phyloP scores from a whole-genome alignment of 306 rosid species.

The Lathyrus sativus region DNA sequence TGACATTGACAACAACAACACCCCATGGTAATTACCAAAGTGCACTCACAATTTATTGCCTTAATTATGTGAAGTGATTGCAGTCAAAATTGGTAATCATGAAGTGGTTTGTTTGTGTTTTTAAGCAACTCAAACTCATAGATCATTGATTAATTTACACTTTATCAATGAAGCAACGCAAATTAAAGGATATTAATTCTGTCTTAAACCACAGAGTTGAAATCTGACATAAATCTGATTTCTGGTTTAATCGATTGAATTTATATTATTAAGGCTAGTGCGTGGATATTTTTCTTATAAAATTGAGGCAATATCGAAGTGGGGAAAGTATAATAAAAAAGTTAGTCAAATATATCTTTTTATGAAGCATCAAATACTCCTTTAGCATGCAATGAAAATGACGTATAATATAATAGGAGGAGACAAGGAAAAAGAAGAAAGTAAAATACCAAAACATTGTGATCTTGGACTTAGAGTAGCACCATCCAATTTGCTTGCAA shows the following conservation, averaged over 20 bases:
- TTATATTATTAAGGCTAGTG: no score
- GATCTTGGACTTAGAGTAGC: constrained; percentile 37
- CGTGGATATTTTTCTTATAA: no score
- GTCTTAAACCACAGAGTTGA: neutral
- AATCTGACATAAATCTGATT: neutral
- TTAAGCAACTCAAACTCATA: constrained; percentile 33
- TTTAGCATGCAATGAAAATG: constrained; percentile 6
- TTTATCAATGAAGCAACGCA: constrained; percentile 9
- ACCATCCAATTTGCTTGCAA: constrained; percentile 40
- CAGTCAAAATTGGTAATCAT: constrained; percentile 42
- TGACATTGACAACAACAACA: constrained; percentile 41
- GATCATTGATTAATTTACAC: constrained; percentile 29
- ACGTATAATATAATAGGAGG: neutral
- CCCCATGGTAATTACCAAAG: constrained; percentile 40
- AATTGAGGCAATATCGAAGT: neutral
- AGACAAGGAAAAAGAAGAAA: neutral
- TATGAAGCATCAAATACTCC: neutral
- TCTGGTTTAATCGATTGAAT: no score
- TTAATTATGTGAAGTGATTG: constrained; percentile 43
- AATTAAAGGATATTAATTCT: neutral
- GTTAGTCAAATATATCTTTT: neutral
- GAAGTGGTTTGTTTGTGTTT: constrained; percentile 33
- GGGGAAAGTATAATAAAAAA: neutral
- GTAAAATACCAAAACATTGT: constrained; percentile 26
- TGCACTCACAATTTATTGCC: constrained; percentile 38